Evolutionary conservation across 306 rosid genomes (phyloP).

Genomic region (Geum urbanum): DNA sequence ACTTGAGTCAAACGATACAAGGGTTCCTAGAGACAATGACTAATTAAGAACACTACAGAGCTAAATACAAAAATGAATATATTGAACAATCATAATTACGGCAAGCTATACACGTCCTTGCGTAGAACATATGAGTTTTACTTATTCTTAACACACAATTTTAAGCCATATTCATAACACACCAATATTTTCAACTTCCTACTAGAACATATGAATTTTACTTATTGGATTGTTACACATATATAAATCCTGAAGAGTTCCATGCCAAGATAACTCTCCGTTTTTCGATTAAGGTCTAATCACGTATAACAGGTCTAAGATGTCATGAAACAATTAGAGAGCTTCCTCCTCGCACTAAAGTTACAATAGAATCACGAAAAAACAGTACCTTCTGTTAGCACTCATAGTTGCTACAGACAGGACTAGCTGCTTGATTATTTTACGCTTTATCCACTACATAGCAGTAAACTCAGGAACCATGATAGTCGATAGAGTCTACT

Average conservation of each 20-base stretch:
- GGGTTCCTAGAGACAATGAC: background rate
- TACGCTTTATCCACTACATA: background rate
- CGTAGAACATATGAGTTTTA: too few relatives aligned
- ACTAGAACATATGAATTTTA: background rate
- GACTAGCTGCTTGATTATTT: background rate
- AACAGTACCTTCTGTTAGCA: background rate
- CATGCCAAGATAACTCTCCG: background rate
- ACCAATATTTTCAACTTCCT: background rate
- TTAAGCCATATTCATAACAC: background rate
- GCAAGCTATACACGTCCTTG: background rate
- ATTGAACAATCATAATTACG: background rate
- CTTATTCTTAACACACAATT: too few relatives aligned
- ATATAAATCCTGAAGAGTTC: background rate
- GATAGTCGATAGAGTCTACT: background rate
- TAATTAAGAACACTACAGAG: background rate
- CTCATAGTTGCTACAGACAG: background rate
- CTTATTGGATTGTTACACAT: background rate
- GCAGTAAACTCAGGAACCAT: background rate
- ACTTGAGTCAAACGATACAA: background rate
- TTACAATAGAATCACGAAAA: background rate
- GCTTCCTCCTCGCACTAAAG: background rate
- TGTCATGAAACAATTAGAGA: background rate
- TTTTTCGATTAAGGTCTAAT: background rate
- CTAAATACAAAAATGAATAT: background rate
- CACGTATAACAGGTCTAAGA: background rate